phyloP scores from a whole-genome alignment of 805 yeast species.

The Blastobotrys parvus region DNA sequence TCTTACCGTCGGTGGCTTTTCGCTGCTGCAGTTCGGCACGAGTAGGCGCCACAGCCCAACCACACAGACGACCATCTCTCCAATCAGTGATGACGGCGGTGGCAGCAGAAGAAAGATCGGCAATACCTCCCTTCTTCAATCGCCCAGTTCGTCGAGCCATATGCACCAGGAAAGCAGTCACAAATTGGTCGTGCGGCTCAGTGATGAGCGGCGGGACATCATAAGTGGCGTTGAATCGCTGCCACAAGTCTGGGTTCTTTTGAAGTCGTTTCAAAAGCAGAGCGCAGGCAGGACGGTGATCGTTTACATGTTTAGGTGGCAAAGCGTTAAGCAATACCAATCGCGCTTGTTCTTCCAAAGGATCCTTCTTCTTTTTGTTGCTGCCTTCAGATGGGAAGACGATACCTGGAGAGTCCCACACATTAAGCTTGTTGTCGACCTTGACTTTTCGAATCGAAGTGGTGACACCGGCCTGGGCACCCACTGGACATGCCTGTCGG shows the following conservation, averaged over 20 bases:
- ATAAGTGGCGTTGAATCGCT: constrained; percentile 63
- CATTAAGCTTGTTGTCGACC: constrained; percentile 78
- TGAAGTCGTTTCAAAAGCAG: constrained; percentile 68
- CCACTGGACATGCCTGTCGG: constrained; percentile 83
- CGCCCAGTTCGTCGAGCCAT: constrained; percentile 91
- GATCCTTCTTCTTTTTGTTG: constrained; percentile 22
- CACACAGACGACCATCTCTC: constrained; percentile 91
- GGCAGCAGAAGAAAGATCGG: constrained; percentile 83
- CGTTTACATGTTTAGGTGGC: constrained; percentile 76
- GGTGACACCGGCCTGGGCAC: constrained; percentile 97
- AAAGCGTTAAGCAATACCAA: constrained; percentile 80
- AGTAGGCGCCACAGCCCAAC: constrained; percentile 69
- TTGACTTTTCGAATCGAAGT: constrained; percentile 87
- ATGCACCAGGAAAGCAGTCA: constrained; percentile 82
- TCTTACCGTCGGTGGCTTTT: constrained; percentile 34
- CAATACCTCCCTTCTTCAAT: constrained; percentile 86
- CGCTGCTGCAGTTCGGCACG: constrained; percentile 36
- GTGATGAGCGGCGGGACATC: constrained; percentile 74
- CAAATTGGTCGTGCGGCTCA: constrained; percentile 61
- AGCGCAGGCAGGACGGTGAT: constrained; percentile 76
- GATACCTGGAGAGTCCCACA: constrained; percentile 94
- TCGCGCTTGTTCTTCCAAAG: constrained; percentile 74
- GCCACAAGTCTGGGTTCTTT: constrained; percentile 56
- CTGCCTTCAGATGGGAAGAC: constrained; percentile 68
- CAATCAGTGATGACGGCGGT: constrained; percentile 79